Base-by-base conservation (phyloP, 345 rosid genomes). In the Cardamine chenopodiifolia region DNA sequence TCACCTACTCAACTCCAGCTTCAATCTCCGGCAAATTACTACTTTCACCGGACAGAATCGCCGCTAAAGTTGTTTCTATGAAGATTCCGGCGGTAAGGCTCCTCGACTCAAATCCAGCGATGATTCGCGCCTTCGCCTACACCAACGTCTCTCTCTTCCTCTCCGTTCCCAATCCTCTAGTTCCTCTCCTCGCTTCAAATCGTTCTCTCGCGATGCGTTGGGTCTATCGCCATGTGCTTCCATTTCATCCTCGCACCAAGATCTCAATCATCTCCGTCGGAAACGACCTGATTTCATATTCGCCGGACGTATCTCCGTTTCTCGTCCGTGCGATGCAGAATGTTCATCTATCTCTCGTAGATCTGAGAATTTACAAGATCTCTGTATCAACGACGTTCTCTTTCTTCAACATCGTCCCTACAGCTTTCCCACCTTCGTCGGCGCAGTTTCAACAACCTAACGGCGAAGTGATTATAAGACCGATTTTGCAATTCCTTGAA, bases 321-420 rank as follows among this genome's bases (percentile, higher is more conserved):
- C 80, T 93, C 54, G 82, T 93, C 64, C 92, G 90, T 0, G 97
- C 97, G 19, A 82, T 91, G 79, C 75, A 82, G 52, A 89, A 91
- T 71, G 52, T 93, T 57, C 80, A 82, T 14, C 54, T 78, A 2
- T 84, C 94, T 2, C 85, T 93, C 10, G 78, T 57, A 0, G 94
- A 87, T 62, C 80, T 93, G n/a, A 90, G 94, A 10, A 88, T 93
- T 47, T 80, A 47, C 59, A 79, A 76, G 70, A 80, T 93, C 54
- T 55, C 85, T 2, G 88, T 94, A 17, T 94, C 97, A 55, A 85
- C 97, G 0, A 88, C 98, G 2, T 94, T 94, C 85, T 91, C 97
- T 29, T 94, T 94, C 83, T 72, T 85, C 81, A 82, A 81, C 77
- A 71, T 77, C 65, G 82, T 91, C 48, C 84, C 93, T 6, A 84